Conservation (phyloP, 768 basidiomycete species). For the Lyophyllum shimeji region DNA sequence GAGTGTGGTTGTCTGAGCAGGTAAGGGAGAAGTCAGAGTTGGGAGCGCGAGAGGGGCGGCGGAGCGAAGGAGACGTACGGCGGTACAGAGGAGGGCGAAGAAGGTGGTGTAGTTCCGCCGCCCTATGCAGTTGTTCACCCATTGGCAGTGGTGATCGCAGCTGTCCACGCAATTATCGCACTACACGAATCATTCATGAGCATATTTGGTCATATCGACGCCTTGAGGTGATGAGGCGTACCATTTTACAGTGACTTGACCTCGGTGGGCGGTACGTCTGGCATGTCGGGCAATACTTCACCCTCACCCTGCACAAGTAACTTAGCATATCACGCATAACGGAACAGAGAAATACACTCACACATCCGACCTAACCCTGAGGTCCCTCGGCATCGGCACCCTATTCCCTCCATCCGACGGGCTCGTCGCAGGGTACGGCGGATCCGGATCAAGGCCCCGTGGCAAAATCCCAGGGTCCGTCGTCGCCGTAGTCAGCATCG, state of each 20-base stretch:
- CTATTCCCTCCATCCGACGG: conserved; percentile 63
- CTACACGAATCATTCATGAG: too few species aligned
- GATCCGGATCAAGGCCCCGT: conserved; percentile 81
- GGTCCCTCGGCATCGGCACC: conserved; percentile 75
- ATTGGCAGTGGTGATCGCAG: conserved; percentile 90
- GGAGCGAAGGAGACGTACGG: conserved; percentile 62
- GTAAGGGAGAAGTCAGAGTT: neutral
- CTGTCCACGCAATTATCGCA: conserved; percentile 98
- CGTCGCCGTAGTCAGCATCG: conserved; percentile 79
- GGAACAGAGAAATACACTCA: conserved; percentile 37
- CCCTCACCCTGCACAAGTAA: conserved; percentile 65
- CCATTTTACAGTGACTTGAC: conserved; percentile 95
- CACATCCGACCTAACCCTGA: conserved; percentile 77
- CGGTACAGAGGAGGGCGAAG: conserved; percentile 75
- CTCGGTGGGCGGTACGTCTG: conserved; percentile 90
- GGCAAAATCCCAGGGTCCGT: conserved; percentile 90
- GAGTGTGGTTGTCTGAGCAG: conserved; percentile 62
- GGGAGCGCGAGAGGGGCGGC: conserved; percentile 9
- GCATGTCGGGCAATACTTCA: conserved; percentile 95
- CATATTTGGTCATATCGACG: too few species aligned
- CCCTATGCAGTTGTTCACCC: conserved; percentile 96
- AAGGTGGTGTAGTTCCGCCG: conserved; percentile 95
- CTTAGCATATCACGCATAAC: neutral
- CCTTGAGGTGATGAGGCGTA: conserved; percentile 32
- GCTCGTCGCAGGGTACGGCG: conserved; percentile 66